phyloP scores from a whole-genome alignment of 2,329 filamentous ascomycete genomes.

The Cryphonectria naterciae region DNA sequence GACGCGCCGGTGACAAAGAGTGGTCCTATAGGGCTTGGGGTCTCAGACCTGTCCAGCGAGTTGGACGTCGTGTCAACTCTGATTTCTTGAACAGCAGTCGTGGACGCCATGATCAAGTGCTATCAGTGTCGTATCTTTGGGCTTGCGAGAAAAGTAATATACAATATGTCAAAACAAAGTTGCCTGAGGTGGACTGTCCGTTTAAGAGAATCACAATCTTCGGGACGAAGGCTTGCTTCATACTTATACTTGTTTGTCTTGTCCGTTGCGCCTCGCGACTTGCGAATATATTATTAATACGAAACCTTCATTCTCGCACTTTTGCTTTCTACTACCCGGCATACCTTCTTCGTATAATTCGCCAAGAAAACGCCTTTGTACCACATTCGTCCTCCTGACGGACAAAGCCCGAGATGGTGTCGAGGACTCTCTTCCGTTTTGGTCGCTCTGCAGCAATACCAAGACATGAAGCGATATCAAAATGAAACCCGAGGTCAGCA shows the following conservation, averaged over 20 bases:
- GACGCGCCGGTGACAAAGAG: constrained; percentile 11
- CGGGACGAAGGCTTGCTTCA: not conserved
- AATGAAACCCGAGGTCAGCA: not conserved
- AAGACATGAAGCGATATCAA: constrained; percentile 1
- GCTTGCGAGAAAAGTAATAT: not conserved
- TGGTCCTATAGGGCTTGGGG: constrained; percentile 25
- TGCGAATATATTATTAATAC: not conserved
- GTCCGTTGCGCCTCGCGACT: not conserved
- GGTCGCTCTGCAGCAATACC: not conserved
- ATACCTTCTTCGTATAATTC: not conserved
- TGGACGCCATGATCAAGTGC: constrained; percentile 14
- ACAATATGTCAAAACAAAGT: not conserved
- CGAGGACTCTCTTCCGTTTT: not conserved
- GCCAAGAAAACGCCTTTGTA: not conserved
- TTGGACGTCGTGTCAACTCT: constrained; percentile 16
- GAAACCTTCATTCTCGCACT: not conserved
- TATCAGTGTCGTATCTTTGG: not conserved
- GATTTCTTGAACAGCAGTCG: constrained; percentile 6
- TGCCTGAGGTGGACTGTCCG: not conserved
- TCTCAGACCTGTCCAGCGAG: constrained; percentile 19
- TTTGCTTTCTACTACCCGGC: not conserved
- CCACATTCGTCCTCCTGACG: not conserved
- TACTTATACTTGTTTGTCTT: not conserved
- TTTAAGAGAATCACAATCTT: not conserved
- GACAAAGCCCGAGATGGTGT: constrained; percentile 2